Percentiles rank a stretch among this genome's conserved stretches.
Evolutionary conservation across 305 asterid species (phyloP).

Genomic region (Rubia peregrina): DNA sequence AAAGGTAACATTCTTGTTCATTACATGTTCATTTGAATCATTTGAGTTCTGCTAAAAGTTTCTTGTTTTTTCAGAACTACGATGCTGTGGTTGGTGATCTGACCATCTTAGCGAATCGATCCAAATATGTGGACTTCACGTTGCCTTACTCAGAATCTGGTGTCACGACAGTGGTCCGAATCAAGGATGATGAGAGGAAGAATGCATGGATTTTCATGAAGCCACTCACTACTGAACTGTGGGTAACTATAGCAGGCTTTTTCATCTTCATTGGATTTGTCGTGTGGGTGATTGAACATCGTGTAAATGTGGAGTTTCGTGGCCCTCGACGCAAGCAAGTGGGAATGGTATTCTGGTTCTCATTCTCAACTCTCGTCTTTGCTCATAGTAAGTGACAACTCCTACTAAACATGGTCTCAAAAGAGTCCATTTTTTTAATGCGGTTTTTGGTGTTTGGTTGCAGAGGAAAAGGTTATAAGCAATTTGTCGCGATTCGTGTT

Average conservation of each 20-base stretch:
- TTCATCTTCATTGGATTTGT: constrained; percentile 44
- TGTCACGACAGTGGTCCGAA: constrained; percentile 30
- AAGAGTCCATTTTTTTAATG: no score
- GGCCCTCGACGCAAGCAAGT: constrained; percentile 43
- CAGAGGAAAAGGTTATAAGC: constrained; percentile 28
- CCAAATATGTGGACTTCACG: constrained; percentile 34
- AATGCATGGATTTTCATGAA: constrained; percentile 50
- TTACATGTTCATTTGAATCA: background rate
- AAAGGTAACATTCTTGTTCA: constrained; percentile 14
- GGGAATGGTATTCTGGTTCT: constrained; percentile 50
- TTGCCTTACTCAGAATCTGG: constrained; percentile 47
- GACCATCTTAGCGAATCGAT: constrained; percentile 35
- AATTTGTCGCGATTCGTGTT: constrained; percentile 27
- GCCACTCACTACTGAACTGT: constrained; percentile 40
- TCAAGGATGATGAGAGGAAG: constrained; percentile 25
- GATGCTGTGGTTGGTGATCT: constrained; percentile 53
- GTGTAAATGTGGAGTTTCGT: constrained; percentile 37
- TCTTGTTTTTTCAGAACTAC: constrained; percentile 24
- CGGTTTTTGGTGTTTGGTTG: background rate
- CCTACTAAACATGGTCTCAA: background rate
- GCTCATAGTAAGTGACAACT: constrained; percentile 32
- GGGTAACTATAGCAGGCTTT: constrained; percentile 46
- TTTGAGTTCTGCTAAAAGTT: constrained; percentile 5
- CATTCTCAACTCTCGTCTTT: constrained; percentile 51
- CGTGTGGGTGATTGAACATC: constrained; percentile 57